Base-by-base conservation (phyloP, 2,329 filamentous ascomycete species). In the Nothophoma quercina region DNA sequence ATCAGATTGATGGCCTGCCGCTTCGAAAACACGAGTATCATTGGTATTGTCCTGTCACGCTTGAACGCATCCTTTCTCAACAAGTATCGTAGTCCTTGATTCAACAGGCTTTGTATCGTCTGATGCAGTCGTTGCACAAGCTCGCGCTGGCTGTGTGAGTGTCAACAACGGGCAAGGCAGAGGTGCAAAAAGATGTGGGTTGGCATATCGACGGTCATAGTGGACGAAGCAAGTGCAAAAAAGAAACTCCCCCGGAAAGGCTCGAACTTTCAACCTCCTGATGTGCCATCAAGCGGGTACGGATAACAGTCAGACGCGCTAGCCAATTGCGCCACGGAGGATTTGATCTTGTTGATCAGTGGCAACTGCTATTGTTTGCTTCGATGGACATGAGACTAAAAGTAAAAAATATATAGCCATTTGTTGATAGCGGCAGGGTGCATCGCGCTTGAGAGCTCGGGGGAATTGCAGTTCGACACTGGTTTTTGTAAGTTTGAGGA, bases 301-400 rank as follows among this genome's bases (percentile, higher is more conserved):
- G 46, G 53, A 51, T 83, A 83, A 83, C 81, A 83, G 81, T 83
- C 81, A 79, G 78, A 84, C 81, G 81, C 81, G 81, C 81, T 83
- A 83, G 79, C 81, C 81, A 83, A 76, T 76, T 76, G 74, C 74
- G 73, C 72, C 73, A 75, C 69, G 70, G 72, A 73, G 71, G 72
- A 75, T 67, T 23, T 56, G 50, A 58, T 52, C 47, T 32, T 18
- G 29, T 15, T 43, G 46, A 56, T 56, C 56, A 51, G 45, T 59
- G 52, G 55, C 40, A 40, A 41, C 56, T 56, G 53, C 53, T 39
- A 32, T 44, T 55, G 52, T 55, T 57, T 52, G 56, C 52, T 59
- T 55, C 56, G 59, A 63, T 63, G 54, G 45, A 39, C 26, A 25
- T 19, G 34, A 3, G 2, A 3, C 21, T 2, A 2, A 8, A 26